Conservation (phyloP, 495 filamentous ascomycete genomes). For the Neurospora sp. region DNA sequence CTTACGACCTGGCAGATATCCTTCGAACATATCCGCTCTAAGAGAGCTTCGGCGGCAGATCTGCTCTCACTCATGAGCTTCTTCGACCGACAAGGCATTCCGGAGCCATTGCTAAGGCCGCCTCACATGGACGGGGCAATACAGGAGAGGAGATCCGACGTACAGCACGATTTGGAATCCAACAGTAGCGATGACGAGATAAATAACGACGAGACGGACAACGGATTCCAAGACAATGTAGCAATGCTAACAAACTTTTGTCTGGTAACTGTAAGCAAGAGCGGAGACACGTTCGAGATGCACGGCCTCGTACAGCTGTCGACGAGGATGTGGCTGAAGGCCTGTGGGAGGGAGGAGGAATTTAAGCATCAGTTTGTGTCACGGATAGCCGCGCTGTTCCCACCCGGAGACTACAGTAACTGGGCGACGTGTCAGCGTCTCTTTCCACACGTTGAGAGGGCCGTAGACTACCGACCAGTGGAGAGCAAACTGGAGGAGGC, state of each 20-base stretch:
- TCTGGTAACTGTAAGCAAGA: slow-evolving; percentile 26
- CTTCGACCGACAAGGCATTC: slow-evolving; percentile 33
- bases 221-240: slow-evolving; percentile 35
- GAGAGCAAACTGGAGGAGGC: too few relatives aligned
- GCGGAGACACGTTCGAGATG: not conserved
- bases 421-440: slow-evolving; percentile 19
- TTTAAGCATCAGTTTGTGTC: too few relatives aligned
- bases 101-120: slow-evolving; percentile 9
- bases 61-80: slow-evolving; percentile 35
- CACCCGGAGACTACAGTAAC: slow-evolving; percentile 4
- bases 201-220: slow-evolving; percentile 19
- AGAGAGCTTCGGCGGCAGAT: slow-evolving; percentile 18
- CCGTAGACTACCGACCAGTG: too few relatives aligned
- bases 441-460: slow-evolving; percentile 3
- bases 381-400: too few relatives aligned
- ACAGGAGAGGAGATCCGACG: too few relatives aligned
- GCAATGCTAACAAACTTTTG: slow-evolving; percentile 28
- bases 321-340: not conserved
- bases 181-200: slow-evolving; percentile 11
- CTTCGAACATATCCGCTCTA: slow-evolving; percentile 15
- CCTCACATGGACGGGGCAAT: too few relatives aligned
- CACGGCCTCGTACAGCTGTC: not conserved
- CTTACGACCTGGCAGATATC: slow-evolving; percentile 25
- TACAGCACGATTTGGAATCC: not conserved
- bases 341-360: too few relatives aligned